Conservation (phyloP, 495 filamentous ascomycete genomes). For the Neohortaea acidophila region DNA sequence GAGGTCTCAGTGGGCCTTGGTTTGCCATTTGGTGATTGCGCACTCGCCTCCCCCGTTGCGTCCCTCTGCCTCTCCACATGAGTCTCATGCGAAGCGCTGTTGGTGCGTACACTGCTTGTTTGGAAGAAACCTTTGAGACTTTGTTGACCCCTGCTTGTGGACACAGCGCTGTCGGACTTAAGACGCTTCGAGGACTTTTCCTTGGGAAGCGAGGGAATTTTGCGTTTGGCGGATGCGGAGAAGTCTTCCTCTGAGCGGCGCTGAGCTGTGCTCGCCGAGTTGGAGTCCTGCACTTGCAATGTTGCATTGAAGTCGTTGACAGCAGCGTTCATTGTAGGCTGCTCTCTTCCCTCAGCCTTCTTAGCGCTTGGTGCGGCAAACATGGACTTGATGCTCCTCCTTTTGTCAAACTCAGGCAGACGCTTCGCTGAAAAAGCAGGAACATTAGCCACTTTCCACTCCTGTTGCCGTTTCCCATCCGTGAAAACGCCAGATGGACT, state of each 20-base stretch:
- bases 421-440: conserved; percentile 65
- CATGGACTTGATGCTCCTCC: conserved; percentile 85
- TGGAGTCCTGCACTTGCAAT: not conserved
- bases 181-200: conserved; percentile 30
- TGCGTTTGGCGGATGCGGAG: conserved; percentile 9
- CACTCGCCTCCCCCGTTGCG: no score
- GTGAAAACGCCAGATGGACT: conserved; percentile 65
- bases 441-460: conserved; percentile 49
- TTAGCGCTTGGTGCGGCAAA: conserved; percentile 36
- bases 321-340: no score
- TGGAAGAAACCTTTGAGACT: conserved; percentile 77
- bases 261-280: not conserved
- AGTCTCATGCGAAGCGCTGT: no score
- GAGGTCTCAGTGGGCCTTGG: no score
- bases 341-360: conserved; percentile 6
- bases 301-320: no score
- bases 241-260: not conserved
- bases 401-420: conserved; percentile 73
- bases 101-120: conserved; percentile 12
- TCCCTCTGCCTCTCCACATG: no score
- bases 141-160: conserved; percentile 44
- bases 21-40: no score
- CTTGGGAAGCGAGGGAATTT: conserved; percentile 5
- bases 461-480: conserved; percentile 48
- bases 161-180: conserved; percentile 27